Conservation (phyloP, 2,329 filamentous ascomycete genomes). For the Emergomyces pasteurianus region DNA sequence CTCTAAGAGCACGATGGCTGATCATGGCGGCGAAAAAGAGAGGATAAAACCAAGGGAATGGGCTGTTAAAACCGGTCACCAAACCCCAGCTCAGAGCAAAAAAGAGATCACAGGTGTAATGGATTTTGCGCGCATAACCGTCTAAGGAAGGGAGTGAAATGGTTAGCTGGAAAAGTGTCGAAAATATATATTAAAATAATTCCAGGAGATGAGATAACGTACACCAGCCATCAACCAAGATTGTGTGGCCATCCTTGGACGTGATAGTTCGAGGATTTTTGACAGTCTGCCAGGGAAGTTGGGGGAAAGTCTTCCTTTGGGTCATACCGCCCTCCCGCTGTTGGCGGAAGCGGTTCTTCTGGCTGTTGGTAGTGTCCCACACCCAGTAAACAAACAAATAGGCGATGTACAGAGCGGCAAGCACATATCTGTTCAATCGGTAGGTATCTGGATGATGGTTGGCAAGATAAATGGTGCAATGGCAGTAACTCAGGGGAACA, state of each 20-base stretch:
- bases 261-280: slow-evolving; percentile 69
- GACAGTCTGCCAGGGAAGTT: slow-evolving; percentile 77
- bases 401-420: slow-evolving; percentile 52
- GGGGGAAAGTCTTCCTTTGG: slow-evolving; percentile 70
- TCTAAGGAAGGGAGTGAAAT: slow-evolving; percentile 28
- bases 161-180: slow-evolving; percentile 12
- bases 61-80: slow-evolving; percentile 68
- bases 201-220: slow-evolving; percentile 30
- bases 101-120: slow-evolving; percentile 70
- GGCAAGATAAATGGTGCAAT: slow-evolving; percentile 82
- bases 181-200: neutral
- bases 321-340: slow-evolving; percentile 53
- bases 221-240: slow-evolving; percentile 79
- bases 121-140: slow-evolving; percentile 63
- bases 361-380: slow-evolving; percentile 84
- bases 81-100: slow-evolving; percentile 68
- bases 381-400: slow-evolving; percentile 82
- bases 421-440: slow-evolving; percentile 58
- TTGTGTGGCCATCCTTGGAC: slow-evolving; percentile 59
- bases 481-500: slow-evolving; percentile 83
- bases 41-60: slow-evolving; percentile 84
- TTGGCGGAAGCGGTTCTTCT: slow-evolving; percentile 86
- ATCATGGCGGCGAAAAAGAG: slow-evolving; percentile 74
- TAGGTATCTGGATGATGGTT: slow-evolving; percentile 71
- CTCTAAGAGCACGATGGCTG: slow-evolving; percentile 60